Evolutionary conservation across 495 filamentous ascomycete species (phyloP).

Genomic region (Aspergillus incahuasiensis): DNA sequence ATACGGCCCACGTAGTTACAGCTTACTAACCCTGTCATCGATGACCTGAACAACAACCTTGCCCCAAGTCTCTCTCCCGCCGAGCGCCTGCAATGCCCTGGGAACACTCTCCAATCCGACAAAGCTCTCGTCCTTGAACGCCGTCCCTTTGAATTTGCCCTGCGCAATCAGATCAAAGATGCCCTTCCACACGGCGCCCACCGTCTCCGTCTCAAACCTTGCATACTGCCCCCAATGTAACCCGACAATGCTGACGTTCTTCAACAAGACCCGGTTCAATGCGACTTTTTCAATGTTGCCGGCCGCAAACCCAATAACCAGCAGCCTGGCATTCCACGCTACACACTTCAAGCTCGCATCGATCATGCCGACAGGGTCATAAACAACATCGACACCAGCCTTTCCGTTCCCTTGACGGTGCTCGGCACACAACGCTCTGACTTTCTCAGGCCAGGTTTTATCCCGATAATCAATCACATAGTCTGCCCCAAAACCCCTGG

Average conservation of each 20-base stretch:
- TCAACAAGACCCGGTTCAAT: conserved; percentile 85
- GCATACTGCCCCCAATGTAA: conserved; percentile 89
- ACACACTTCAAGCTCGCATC: conserved; percentile 80
- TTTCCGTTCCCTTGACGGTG: conserved; percentile 56
- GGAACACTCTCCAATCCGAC: conserved; percentile 76
- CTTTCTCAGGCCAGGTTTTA: conserved; percentile 67
- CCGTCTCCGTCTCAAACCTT: conserved; percentile 63
- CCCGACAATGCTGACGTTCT: conserved; percentile 88
- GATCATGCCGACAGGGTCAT: conserved; percentile 85
- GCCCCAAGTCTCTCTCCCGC: conserved; percentile 82
- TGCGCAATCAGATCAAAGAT: conserved; percentile 70
- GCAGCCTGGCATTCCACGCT: conserved; percentile 81
- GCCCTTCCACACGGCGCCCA: conserved; percentile 73
- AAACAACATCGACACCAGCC: conserved; percentile 80
- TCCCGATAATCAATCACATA: conserved; percentile 71
- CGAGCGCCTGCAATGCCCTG: conserved; percentile 70
- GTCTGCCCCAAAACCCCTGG: conserved; percentile 77
- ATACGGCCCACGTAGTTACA: conserved; percentile 22
- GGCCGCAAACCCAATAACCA: conserved; percentile 88
- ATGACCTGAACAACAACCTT: conserved; percentile 91
- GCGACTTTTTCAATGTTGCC: conserved; percentile 88
- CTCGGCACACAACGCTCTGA: conserved; percentile 59
- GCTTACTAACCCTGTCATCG: conserved; percentile 53
- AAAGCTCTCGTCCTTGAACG: conserved; percentile 76
- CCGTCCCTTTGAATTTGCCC: conserved; percentile 77